These are phyloP conservation scores for Penicillium frequentans DNA, from an alignment of 2,329 filamentous ascomycete species.

Conservation along the genomic window DNA sequence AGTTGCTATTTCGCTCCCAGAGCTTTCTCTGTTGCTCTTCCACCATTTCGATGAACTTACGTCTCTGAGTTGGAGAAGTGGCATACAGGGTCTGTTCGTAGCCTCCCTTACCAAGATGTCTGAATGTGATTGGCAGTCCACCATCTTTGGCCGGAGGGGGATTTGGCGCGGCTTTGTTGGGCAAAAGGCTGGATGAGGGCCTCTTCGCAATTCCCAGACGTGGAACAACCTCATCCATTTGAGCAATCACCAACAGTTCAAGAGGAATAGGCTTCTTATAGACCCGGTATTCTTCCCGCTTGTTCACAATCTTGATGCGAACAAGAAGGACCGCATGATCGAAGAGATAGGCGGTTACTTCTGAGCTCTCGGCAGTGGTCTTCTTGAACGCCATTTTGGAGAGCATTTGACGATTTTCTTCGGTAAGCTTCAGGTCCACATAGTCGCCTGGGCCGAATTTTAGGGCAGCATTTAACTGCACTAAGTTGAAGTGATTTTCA, in stretches of 20 bases:
- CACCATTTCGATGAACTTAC: conserved; percentile 97
- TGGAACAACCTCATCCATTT: conserved; percentile 96
- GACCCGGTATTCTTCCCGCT: conserved; percentile 90
- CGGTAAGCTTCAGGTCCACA: conserved; percentile 90
- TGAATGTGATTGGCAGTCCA: conserved; percentile 86
- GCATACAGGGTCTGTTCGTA: conserved; percentile 91
- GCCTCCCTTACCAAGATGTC: conserved; percentile 90
- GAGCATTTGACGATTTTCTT: conserved; percentile 87
- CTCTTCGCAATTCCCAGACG: conserved; percentile 77
- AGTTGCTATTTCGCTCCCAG: conserved; percentile 68
- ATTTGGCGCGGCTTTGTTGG: conserved; percentile 54
- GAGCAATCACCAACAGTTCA: conserved; percentile 86
- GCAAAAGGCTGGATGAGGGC: conserved; percentile 80
- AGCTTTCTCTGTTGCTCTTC: conserved; percentile 86
- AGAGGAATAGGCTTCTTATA: conserved; percentile 94
- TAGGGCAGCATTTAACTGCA: conserved; percentile 86
- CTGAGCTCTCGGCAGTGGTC: conserved; percentile 78
- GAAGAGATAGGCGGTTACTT: conserved; percentile 93
- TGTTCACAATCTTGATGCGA: conserved; percentile 86
- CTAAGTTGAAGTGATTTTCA: conserved; percentile 94
- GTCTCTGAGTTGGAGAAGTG: conserved; percentile 77
- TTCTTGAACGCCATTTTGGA: conserved; percentile 96
- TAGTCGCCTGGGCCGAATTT: conserved; percentile 87
- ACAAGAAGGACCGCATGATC: conserved; percentile 94
- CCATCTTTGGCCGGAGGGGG: conserved; percentile 65